Evolutionary conservation across 306 rosid genomes (phyloP).

Genomic region (Cyamopsis tetragonoloba): DNA sequence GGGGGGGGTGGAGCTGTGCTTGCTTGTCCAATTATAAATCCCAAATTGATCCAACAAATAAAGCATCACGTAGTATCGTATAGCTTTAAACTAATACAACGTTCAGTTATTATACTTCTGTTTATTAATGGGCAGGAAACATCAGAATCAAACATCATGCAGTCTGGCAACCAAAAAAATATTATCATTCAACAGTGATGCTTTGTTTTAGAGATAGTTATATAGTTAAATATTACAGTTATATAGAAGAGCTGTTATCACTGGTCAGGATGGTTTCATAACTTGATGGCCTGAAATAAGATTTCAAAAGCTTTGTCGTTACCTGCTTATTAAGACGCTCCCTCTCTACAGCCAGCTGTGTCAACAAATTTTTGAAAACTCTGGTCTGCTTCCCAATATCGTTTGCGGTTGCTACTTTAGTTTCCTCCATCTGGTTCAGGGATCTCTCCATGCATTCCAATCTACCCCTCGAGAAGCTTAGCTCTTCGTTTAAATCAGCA

Average conservation of each 20-base stretch:
- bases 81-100: neutral
- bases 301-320: constrained; percentile 20
- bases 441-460: constrained; percentile 61
- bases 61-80: neutral
- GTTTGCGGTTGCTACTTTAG: constrained; percentile 65
- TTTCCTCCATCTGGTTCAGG: constrained; percentile 62
- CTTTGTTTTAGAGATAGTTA: no score
- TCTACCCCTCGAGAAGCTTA: constrained; percentile 59
- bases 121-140: constrained; percentile 15
- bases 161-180: neutral
- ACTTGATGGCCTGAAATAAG: constrained; percentile 1
- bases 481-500: constrained; percentile 60
- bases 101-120: neutral
- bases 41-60: constrained; percentile 7
- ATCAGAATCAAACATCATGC: neutral
- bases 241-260: neutral
- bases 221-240: no score
- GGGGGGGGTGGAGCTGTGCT: no score
- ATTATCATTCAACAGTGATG: no score
- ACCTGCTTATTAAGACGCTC: constrained; percentile 92
- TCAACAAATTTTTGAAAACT: constrained; percentile 55
- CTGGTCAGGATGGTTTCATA: neutral
- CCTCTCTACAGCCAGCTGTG: constrained; percentile 85
- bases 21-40: neutral
- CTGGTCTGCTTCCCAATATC: constrained; percentile 52